Evolutionary conservation across 1,139 yeast genomes (phyloP).

Genomic region (Hemisphaericaspora xylanilytica): DNA sequence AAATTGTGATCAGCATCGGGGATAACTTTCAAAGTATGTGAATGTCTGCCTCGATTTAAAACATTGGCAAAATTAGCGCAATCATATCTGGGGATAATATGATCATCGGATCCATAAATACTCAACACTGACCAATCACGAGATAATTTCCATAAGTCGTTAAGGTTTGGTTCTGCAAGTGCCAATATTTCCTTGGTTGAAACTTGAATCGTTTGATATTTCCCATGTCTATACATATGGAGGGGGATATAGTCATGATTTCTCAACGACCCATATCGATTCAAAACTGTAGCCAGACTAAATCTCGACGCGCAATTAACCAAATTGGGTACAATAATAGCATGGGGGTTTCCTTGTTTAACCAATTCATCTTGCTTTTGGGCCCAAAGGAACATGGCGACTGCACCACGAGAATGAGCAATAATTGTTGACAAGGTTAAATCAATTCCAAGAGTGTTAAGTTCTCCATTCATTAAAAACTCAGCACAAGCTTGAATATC

Average conservation of each 20-base stretch:
- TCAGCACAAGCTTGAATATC: slow-evolving; percentile 60
- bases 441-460: slow-evolving; percentile 35
- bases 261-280: slow-evolving; percentile 27
- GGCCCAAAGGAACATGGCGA: slow-evolving; percentile 79
- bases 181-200: slow-evolving; percentile 54
- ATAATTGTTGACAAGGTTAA: slow-evolving; percentile 55
- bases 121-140: slow-evolving; percentile 55
- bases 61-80: slow-evolving; percentile 56
- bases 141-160: slow-evolving; percentile 41
- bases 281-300: slow-evolving; percentile 33
- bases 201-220: slow-evolving; percentile 34
- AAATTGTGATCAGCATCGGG: slow-evolving; percentile 80
- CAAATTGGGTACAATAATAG: slow-evolving; percentile 55
- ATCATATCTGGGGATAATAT: slow-evolving; percentile 63
- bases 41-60: slow-evolving; percentile 48
- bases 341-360: slow-evolving; percentile 26
- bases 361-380: slow-evolving; percentile 35
- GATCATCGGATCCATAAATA: slow-evolving; percentile 69
- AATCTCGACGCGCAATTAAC: slow-evolving; percentile 75
- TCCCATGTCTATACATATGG: slow-evolving; percentile 46
- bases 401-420: slow-evolving; percentile 78
- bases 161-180: slow-evolving; percentile 52
- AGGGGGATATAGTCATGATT: slow-evolving; percentile 19
- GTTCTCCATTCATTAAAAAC: slow-evolving; percentile 36
- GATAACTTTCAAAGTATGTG: slow-evolving; percentile 58